Conservation (phyloP, 345 rosid species). For the Salix dunnii region DNA sequence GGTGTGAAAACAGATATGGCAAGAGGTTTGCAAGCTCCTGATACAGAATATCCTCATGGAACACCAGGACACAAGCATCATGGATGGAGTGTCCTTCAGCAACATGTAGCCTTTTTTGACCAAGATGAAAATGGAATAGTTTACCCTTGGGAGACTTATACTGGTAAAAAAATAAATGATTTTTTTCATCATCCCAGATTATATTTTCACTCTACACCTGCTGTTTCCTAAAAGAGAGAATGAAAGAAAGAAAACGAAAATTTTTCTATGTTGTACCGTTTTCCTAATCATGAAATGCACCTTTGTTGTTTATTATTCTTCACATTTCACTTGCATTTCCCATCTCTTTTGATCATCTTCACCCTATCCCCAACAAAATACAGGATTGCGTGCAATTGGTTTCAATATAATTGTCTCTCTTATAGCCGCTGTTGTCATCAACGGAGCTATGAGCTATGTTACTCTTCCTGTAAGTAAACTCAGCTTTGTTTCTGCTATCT, state of each 20-base stretch:
- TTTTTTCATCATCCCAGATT: not conserved
- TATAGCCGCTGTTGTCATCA: constrained; percentile 40
- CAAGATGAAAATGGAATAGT: constrained; percentile 71
- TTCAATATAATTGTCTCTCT: constrained; percentile 59
- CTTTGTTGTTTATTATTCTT: not conserved
- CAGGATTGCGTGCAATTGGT: constrained; percentile 63
- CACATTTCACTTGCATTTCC: not conserved
- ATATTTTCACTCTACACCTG: not conserved
- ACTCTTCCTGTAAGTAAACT: constrained; percentile 55
- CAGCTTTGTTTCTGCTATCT: not conserved
- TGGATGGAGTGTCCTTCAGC: constrained; percentile 72
- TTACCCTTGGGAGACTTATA: constrained; percentile 95
- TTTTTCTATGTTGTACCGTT: not conserved
- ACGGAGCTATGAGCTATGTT: constrained; percentile 50
- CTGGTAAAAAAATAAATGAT: constrained; percentile 34
- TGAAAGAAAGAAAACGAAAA: not conserved
- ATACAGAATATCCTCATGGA: constrained; percentile 59
- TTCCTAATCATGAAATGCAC: not conserved
- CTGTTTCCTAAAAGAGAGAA: not conserved
- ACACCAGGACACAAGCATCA: constrained; percentile 50
- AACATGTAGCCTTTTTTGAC: constrained; percentile 85
- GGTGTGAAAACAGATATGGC: constrained; percentile 50
- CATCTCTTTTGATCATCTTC: not conserved
- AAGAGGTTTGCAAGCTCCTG: constrained; percentile 73
- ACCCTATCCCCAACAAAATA: too few species aligned